Percentiles rank a stretch among this genome's conserved stretches.
Evolutionary conservation across 805 yeast genomes (phyloP).

Genomic region (Tetrapisispora namnaoensis): DNA sequence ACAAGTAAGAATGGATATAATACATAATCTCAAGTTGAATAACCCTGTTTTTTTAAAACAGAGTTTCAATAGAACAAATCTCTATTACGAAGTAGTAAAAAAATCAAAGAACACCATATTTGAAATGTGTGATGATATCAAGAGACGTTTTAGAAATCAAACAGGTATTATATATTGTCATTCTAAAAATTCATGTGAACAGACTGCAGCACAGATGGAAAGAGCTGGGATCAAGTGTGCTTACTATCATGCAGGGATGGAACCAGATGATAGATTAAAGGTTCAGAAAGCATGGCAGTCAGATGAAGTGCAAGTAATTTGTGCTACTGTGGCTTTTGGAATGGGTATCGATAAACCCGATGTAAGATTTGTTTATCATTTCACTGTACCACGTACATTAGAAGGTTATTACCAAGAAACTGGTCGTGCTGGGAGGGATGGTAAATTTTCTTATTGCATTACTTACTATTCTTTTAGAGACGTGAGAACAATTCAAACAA

Average conservation of each 20-base stretch:
- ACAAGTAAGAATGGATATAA: slow-evolving; percentile 76
- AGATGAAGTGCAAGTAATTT: slow-evolving; percentile 61
- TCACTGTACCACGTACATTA: slow-evolving; percentile 76
- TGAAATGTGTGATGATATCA: slow-evolving; percentile 50
- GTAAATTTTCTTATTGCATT: slow-evolving; percentile 68
- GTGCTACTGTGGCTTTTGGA: slow-evolving; percentile 98
- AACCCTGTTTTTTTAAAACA: slow-evolving; percentile 66
- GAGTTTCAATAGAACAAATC: slow-evolving; percentile 83
- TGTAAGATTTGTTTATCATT: slow-evolving; percentile 84
- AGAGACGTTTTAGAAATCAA: slow-evolving; percentile 39
- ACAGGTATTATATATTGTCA: slow-evolving; percentile 93
- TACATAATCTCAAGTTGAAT: slow-evolving; percentile 59
- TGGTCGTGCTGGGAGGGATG: slow-evolving; percentile 98
- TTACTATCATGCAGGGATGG: slow-evolving; percentile 93
- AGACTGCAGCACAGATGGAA: slow-evolving; percentile 49
- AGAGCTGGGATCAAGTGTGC: slow-evolving; percentile 57
- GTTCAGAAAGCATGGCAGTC: slow-evolving; percentile 83
- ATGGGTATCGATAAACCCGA: slow-evolving; percentile 98
- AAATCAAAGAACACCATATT: slow-evolving; percentile 49
- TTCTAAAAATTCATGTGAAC: slow-evolving; percentile 82
- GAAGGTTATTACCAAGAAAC: slow-evolving; percentile 98
- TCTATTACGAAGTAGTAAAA: slow-evolving; percentile 64
- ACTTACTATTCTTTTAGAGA: slow-evolving; percentile 75
- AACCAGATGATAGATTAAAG: slow-evolving; percentile 54
- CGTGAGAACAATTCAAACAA: slow-evolving; percentile 61